These are phyloP conservation scores for Xenoacremonium recifei DNA, from an alignment of 2,329 filamentous ascomycete genomes.

Conservation along the genomic window DNA sequence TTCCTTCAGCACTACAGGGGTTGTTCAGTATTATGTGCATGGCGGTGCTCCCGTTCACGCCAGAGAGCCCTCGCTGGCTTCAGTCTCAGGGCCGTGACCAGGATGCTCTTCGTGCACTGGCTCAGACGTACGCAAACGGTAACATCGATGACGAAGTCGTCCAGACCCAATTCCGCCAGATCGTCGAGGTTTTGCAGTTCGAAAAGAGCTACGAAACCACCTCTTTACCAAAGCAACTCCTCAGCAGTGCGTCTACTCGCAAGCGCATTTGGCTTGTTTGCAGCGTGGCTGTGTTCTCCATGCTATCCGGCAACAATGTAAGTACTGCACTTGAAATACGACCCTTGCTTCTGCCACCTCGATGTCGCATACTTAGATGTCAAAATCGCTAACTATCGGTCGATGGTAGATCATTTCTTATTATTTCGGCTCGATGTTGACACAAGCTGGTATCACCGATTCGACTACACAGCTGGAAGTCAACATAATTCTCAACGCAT, in stretches of 20 bases:
- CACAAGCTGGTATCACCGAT: neutral
- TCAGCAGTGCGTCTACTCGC: constrained; percentile 46
- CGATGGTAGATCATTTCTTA: constrained; percentile 6
- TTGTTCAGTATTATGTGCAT: constrained; percentile 28
- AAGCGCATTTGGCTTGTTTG: constrained; percentile 46
- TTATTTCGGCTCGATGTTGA: constrained; percentile 1
- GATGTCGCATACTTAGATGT: neutral
- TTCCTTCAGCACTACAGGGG: constrained; percentile 33
- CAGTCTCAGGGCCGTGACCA: constrained; percentile 37
- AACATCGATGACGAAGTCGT: constrained; percentile 32
- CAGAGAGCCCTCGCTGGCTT: constrained; percentile 49
- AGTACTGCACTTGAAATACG: neutral
- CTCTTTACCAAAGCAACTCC: constrained; percentile 32
- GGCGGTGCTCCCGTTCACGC: constrained; percentile 28
- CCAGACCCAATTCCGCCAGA: constrained; percentile 24
- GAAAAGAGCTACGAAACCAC: constrained; percentile 48
- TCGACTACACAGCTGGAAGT: neutral
- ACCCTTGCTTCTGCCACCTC: neutral
- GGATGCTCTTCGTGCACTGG: constrained; percentile 40
- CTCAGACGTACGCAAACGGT: constrained; percentile 43
- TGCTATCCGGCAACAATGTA: constrained; percentile 30
- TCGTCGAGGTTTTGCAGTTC: constrained; percentile 38
- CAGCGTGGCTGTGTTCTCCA: constrained; percentile 47
- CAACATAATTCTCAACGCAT: constrained; percentile 51
- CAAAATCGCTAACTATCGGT: neutral